Conservation (phyloP, 805 yeast genomes). For the Yamadazyma sp. region DNA sequence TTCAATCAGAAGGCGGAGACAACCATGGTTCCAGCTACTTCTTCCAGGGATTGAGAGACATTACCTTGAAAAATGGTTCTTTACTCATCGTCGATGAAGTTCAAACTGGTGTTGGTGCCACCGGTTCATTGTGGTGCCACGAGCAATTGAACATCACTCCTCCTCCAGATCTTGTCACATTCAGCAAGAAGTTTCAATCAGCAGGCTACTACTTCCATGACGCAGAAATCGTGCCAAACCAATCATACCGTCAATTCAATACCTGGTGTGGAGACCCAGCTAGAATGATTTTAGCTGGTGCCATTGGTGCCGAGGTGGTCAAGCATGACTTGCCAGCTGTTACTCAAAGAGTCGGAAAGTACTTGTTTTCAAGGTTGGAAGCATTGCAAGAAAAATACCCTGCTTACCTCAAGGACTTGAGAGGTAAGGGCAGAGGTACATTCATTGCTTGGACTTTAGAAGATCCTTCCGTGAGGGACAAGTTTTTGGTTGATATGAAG, state of each 20-base stretch:
- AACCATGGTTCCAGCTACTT: conserved; percentile 76
- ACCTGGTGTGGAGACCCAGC: conserved; percentile 95
- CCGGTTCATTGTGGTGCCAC: conserved; percentile 86
- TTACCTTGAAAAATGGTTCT: conserved; percentile 68
- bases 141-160: conserved; percentile 76
- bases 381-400: conserved; percentile 57
- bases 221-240: conserved; percentile 69
- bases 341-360: conserved; percentile 63
- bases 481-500: conserved; percentile 60
- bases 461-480: conserved; percentile 51
- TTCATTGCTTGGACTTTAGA: conserved; percentile 66
- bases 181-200: conserved; percentile 85
- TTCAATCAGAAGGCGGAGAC: conserved; percentile 91
- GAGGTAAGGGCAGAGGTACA: conserved; percentile 66
- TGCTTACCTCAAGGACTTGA: conserved; percentile 53
- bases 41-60: conserved; percentile 80
- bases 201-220: conserved; percentile 84
- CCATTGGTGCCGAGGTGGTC: conserved; percentile 64
- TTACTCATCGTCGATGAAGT: conserved; percentile 82
- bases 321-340: conserved; percentile 58
- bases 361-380: conserved; percentile 58
- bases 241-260: conserved; percentile 87
- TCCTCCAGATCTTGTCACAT: conserved; percentile 82
- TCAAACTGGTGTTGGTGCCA: conserved; percentile 88
- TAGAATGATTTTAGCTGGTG: conserved; percentile 70